Evolutionary conservation across 345 rosid genomes (phyloP), one percentile per base, ranked within the genome.

Genomic region (Gossypium herbaceum): DNA sequence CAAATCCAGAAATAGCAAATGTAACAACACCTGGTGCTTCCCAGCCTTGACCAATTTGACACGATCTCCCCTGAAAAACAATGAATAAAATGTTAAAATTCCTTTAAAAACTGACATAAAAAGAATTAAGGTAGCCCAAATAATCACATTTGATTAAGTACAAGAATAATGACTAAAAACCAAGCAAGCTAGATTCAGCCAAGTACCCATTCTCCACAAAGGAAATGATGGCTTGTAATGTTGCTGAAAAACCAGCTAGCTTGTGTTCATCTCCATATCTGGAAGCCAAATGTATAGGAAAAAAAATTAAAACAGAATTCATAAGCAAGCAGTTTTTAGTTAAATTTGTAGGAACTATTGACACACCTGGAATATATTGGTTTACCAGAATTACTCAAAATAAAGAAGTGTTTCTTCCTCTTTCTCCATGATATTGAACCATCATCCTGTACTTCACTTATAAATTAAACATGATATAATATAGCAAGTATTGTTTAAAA

Each of bases 231-330:
- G 99, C 99, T 80, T 96, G 99, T 77, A 96, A 81, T 25, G 99
- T 96, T 57, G 99, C 99, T 68, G 98, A 93, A 83, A 96, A 96
- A 73, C 98, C 99, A 24, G 99, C 99, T 50, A 96, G 95, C 85
- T 91, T 96, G 88, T 93, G 97, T 71, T 92, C 99, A 77, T 93
- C 97, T 63, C 99, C 99, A 81, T 96, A 93, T 87, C 98, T 93
- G 77, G 79, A 79, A 79, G 43, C 70, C 72, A 68, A 80, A 68
- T 25, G 16, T 43, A 48, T 57, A 5, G 41, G 41, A 48, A 64
- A 10, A 81, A 44, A 68, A 61, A 43, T 9, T 43, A 20, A 68
- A 25, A 58, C 1, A 65, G 6, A 50, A 44, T 9, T 75, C 12
- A 68, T 68, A 72, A 66, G 63, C 19, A 16, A 20, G 45, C 24